phyloP scores from a whole-genome alignment of 805 yeast species.

The Teunomyces barrocoloradensis region DNA sequence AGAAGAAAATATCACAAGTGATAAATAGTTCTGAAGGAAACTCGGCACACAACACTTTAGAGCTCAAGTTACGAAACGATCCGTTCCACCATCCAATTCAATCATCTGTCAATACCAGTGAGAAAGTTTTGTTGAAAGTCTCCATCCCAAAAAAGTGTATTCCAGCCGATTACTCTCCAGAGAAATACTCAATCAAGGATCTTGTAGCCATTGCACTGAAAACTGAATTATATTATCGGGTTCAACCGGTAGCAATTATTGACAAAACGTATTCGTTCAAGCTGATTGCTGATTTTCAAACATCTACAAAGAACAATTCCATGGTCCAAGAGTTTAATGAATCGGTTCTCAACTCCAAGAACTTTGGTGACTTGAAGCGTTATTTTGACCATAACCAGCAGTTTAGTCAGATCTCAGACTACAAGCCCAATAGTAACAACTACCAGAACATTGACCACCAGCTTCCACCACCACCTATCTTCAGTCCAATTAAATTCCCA shows the following conservation, averaged over 20 bases:
- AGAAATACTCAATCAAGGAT: constrained; percentile 42
- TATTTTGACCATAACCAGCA: constrained; percentile 23
- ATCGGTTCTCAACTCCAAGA: constrained; percentile 21
- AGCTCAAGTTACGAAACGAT: constrained; percentile 38
- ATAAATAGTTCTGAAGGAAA: constrained; percentile 34
- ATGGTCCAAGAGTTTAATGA: constrained; percentile 28
- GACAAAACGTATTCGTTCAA: constrained; percentile 73
- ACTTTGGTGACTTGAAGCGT: constrained; percentile 22
- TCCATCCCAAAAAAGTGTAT: constrained; percentile 56
- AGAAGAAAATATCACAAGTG: constrained; percentile 37
- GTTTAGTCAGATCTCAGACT: constrained; percentile 28
- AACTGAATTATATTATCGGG: constrained; percentile 30
- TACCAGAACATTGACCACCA: constrained; percentile 45
- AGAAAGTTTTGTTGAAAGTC: constrained; percentile 57
- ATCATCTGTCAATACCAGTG: constrained; percentile 50
- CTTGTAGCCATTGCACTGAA: constrained; percentile 7
- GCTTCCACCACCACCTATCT: constrained; percentile 83
- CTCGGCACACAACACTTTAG: constrained; percentile 36
- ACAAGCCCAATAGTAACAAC: constrained; percentile 19
- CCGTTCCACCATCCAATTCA: constrained; percentile 62
- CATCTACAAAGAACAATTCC: constrained; percentile 53
- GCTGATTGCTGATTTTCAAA: constrained; percentile 86
- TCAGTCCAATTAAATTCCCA: constrained; percentile 74
- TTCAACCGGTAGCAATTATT: constrained; percentile 65
- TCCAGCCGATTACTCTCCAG: constrained; percentile 31